phyloP scores from a whole-genome alignment of 495 filamentous ascomycete species.

The Ascobolus immersus region DNA sequence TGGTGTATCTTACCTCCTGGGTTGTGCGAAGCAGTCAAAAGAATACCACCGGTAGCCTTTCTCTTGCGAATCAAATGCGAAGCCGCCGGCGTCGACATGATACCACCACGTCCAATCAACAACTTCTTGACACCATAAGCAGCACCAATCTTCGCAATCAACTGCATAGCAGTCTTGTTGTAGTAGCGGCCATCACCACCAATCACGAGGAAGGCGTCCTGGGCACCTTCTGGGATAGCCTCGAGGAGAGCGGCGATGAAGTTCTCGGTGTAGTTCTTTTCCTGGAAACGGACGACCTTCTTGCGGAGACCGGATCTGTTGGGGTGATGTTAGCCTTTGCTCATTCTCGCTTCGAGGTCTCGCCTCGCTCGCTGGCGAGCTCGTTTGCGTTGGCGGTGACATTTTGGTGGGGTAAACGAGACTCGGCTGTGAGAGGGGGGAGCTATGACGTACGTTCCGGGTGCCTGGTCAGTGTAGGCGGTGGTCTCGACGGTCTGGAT shows the following conservation, averaged over 20 bases:
- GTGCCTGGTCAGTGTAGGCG: constrained; percentile 55
- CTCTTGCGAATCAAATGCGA: constrained; percentile 84
- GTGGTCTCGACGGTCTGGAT: constrained; percentile 10
- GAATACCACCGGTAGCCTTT: constrained; percentile 83
- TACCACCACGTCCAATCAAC: constrained; percentile 80
- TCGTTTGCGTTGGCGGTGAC: constrained; percentile 14
- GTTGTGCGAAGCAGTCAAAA: constrained; percentile 94
- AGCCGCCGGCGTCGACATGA: constrained; percentile 84
- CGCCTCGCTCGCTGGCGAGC: constrained; percentile 5
- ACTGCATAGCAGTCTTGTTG: constrained; percentile 84
- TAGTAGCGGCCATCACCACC: constrained; percentile 93
- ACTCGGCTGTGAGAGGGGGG: constrained; percentile 8
- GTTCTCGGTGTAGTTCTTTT: constrained; percentile 81
- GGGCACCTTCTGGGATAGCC: constrained; percentile 80
- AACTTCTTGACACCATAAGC: constrained; percentile 99
- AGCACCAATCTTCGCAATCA: constrained; percentile 89
- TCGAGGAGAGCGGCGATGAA: constrained; percentile 83
- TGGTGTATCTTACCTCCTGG: constrained; percentile 77
- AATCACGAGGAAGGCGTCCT: constrained; percentile 79
- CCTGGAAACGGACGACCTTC: constrained; percentile 93
- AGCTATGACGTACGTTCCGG: constrained; percentile 67
- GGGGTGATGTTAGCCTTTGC: constrained; percentile 5
- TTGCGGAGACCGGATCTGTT: constrained; percentile 86
- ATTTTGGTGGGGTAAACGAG: constrained; percentile 16
- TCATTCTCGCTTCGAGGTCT: constrained; percentile 1